Evolutionary conservation across 805 yeast genomes (phyloP), one percentile per base, ranked within the genome.

Genomic region (Metschnikowia continentalis): DNA sequence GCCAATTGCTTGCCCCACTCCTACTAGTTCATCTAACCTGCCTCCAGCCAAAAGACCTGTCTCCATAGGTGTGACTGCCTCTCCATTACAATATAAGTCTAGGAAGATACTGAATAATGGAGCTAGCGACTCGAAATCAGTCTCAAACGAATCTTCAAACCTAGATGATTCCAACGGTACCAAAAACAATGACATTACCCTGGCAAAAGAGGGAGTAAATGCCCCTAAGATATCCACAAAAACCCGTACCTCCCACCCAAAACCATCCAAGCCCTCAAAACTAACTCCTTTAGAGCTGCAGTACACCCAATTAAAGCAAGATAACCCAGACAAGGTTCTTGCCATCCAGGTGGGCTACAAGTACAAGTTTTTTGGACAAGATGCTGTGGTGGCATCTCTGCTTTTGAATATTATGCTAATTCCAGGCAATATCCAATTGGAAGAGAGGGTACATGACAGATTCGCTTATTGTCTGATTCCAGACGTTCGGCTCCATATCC

Each of bases 321-420:
- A 67, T 1, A 70, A 92, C 62, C 62, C 62, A 47, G 96, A 89
- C 57, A 88, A 88, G 47, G 58, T 94, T 1, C 70, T 94, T 7
- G 83, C 94, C 0, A 76, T 92, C 23, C 94, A 94, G 64, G 95
- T 88, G 2, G 99, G 99, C 0, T 94, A 92, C 70, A 90, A 90
- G 66, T 94, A 83, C 69, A 88, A 88, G 61, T 84, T 91, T 54
- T 89, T 81, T 64, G 96, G 96, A 0, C 77, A 83, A 49, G 97
- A 92, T 68, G 97, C 98, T 0, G 75, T 73, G 13, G 69, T 71
- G 4, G 96, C 85, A 0, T 77, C 95, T 11, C 70, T 75, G 44
- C 75, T 85, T 11, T 66, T 90, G 33, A 83, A 86, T 53, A 86
- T 88, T 39, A 83, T 83, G 81, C 72, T 86, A 20, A 74, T 88